A percentile compares a stretch with the other conserved stretches of the same genome.
phyloP scores from a whole-genome alignment of 2,329 filamentous ascomycete genomes.

The Ophiobolus disseminans region DNA sequence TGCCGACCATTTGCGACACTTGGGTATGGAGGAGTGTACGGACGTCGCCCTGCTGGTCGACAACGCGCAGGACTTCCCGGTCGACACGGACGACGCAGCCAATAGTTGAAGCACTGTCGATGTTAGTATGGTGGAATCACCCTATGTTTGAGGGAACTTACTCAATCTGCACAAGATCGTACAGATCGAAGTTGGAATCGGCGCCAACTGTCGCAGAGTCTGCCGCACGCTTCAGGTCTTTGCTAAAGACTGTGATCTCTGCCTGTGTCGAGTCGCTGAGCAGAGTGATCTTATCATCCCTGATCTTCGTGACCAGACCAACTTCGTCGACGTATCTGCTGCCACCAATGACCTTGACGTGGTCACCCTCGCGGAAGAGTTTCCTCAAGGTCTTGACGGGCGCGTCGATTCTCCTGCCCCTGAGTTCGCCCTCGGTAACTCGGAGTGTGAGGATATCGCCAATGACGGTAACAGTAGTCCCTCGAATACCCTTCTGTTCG shows the following conservation, averaged over 20 bases:
- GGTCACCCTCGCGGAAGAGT: slow-evolving; percentile 89
- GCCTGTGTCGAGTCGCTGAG: slow-evolving; percentile 91
- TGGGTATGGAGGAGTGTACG: slow-evolving; percentile 88
- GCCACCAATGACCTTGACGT: slow-evolving; percentile 97
- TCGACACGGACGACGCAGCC: slow-evolving; percentile 95
- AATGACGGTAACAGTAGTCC: slow-evolving; percentile 83
- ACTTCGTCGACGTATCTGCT: slow-evolving; percentile 95
- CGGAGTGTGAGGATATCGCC: slow-evolving; percentile 90
- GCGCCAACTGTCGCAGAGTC: slow-evolving; percentile 87
- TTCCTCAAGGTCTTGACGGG: slow-evolving; percentile 92
- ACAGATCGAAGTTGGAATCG: slow-evolving; percentile 87
- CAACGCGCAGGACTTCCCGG: slow-evolving; percentile 84
- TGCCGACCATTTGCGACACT: slow-evolving; percentile 86
- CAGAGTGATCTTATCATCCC: slow-evolving; percentile 89
- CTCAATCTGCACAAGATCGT: slow-evolving; percentile 94
- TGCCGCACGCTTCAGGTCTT: slow-evolving; percentile 90
- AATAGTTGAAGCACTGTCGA: slow-evolving; percentile 75
- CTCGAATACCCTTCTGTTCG: slow-evolving; percentile 90
- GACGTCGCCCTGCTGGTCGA: slow-evolving; percentile 88
- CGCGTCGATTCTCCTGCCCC: slow-evolving; percentile 86
- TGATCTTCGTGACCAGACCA: slow-evolving; percentile 94
- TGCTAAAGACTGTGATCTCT: slow-evolving; percentile 97
- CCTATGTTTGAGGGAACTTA: slow-evolving; percentile 48
- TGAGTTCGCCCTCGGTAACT: slow-evolving; percentile 82
- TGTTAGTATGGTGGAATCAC: slow-evolving; percentile 14